Evolutionary conservation across 108 stramenopile genomes (phyloP), one percentile per base, ranked within the genome.

Genomic region (Mayamaea pseudoterrestris): DNA sequence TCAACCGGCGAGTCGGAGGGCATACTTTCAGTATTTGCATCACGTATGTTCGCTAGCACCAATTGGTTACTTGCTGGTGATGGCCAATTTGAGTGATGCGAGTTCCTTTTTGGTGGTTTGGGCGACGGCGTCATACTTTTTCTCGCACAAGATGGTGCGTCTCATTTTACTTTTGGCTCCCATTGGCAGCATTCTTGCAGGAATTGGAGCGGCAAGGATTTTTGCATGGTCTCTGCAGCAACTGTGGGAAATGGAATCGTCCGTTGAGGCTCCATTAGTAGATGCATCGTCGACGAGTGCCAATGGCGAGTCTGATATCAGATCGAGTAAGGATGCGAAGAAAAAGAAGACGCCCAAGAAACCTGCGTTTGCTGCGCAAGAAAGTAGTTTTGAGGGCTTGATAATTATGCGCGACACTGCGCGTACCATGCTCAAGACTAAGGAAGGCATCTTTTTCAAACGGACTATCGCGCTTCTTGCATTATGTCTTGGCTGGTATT

Each of bases 11-110:
- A 73, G 68, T 29, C 69, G 69, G 16, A 69, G 89, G 30, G 93
- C 98, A 23, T 99, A 96, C 61, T 96, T 83, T 69, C 95, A 95
- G 57, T 96, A 99, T 62, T 58, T 99, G 55, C 94, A 97, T 66
- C 71, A 92, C 67, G 65, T 94, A 23, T 94, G 92, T 53, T 71
- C 73, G 30, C 50, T 97, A 48, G 87, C 93, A 22, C 98, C 98
- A 13, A 64, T 95, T 14, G 98, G 98, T 46, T 93, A 81, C 51
- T 35, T 95, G n/a, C 71, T 93, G 50, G 53, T 83, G 32, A 20
- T 20, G 4, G 58, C 84, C 30, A 66, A 84, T 32, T 59, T 93
- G 58, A 70, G 76, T 14, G 96, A 97, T 58, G 68, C 78, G 9
- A 64, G 68, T 0, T 57, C 66, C 27, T 98, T 98, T 63, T 61